Percentiles rank a stretch among this genome's conserved stretches.
phyloP scores from a whole-genome alignment of 164 flowering plant species.

The Tinospora cordifolia region DNA sequence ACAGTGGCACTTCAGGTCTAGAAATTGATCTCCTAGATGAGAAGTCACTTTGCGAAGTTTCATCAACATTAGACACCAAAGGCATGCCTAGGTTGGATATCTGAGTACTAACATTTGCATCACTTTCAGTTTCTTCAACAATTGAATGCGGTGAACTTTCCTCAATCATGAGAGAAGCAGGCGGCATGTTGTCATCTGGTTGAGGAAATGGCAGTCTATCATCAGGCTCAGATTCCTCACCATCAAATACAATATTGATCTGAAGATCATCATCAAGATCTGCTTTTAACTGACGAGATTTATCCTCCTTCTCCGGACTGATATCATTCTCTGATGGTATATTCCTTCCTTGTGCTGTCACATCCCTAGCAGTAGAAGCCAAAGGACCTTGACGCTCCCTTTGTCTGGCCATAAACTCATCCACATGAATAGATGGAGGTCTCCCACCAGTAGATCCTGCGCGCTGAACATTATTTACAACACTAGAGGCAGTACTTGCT shows the following conservation, averaged over 20 bases:
- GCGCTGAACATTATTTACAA: constrained; percentile 58
- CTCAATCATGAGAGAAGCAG: constrained; percentile 47
- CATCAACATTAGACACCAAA: constrained; percentile 46
- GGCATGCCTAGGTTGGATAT: constrained; percentile 47
- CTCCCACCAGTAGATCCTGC: constrained; percentile 78
- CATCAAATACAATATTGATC: constrained; percentile 91
- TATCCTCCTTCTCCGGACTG: constrained; percentile 39
- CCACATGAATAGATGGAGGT: constrained; percentile 98
- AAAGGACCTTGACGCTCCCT: constrained; percentile 73
- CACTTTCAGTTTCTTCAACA: constrained; percentile 78
- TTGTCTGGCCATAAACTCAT: constrained; percentile 95
- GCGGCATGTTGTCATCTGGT: constrained; percentile 63
- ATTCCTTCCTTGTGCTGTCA: constrained; percentile 31
- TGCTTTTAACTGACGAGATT: constrained; percentile 59
- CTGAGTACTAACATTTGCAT: constrained; percentile 42
- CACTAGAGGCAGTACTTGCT: constrained; percentile 42
- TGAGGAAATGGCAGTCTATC: constrained; percentile 88
- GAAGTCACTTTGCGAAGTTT: constrained; percentile 48
- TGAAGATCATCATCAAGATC: constrained; percentile 95
- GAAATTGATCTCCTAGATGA: constrained; percentile 69
- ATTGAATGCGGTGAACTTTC: constrained; percentile 72
- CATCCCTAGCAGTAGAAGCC: constrained; percentile 40
- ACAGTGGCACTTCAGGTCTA: constrained; percentile 48
- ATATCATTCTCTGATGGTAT: constrained; percentile 27
- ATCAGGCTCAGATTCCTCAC: constrained; percentile 80